These are phyloP conservation scores for Viridothelium virens DNA, from an alignment of 495 filamentous ascomycete genomes.

Conservation along the genomic window DNA sequence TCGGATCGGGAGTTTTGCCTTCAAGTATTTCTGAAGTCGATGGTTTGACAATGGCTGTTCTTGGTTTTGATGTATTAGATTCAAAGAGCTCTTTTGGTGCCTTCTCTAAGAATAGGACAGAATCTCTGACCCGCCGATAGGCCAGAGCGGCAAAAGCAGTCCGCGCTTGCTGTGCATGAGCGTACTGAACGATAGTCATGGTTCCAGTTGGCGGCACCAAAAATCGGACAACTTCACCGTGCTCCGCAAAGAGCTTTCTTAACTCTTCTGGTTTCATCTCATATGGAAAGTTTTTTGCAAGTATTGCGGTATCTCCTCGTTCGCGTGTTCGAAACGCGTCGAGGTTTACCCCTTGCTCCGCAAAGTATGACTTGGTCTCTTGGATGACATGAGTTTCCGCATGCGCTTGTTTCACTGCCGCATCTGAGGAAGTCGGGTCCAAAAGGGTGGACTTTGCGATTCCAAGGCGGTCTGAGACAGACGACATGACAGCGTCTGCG, in stretches of 20 bases:
- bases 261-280: constrained; percentile 65
- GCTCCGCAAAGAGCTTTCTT: constrained; percentile 57
- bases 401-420: constrained; percentile 91
- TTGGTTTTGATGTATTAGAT: constrained; percentile 16
- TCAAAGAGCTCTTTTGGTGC: constrained; percentile 76
- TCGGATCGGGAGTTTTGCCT: constrained; percentile 43
- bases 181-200: constrained; percentile 86
- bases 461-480: constrained; percentile 76
- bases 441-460: constrained; percentile 83
- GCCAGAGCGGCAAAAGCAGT: constrained; percentile 74
- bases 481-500: constrained; percentile 91
- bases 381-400: constrained; percentile 94
- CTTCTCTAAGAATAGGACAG: constrained; percentile 87
- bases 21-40: constrained; percentile 45
- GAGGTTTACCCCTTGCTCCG: constrained; percentile 77
- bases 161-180: constrained; percentile 64
- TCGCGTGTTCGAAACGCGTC: constrained; percentile 77
- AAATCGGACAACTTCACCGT: constrained; percentile 64
- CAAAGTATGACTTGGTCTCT: constrained; percentile 89
- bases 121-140: constrained; percentile 84
- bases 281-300: constrained; percentile 92
- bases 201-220: constrained; percentile 89
- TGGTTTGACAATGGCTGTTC: constrained; percentile 25
- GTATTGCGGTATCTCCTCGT: constrained; percentile 76
- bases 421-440: constrained; percentile 87